Percentiles rank a stretch among this genome's conserved stretches.
phyloP scores from a whole-genome alignment of 2,329 filamentous ascomycete genomes.

The Hypoxylon sp. region DNA sequence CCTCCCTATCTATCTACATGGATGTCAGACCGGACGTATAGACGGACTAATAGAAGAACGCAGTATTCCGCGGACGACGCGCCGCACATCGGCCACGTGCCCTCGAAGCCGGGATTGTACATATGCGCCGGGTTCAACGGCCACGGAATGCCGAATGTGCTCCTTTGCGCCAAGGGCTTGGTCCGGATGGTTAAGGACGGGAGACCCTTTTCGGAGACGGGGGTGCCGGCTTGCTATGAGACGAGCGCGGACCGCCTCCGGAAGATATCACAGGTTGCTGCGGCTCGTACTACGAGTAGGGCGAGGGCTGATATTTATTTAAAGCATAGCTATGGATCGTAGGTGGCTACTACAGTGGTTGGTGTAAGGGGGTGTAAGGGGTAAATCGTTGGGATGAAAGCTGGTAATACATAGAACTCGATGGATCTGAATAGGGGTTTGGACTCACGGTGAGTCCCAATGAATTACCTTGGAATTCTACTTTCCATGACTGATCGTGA shows the following conservation, averaged over 20 bases:
- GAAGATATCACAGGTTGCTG: constrained; percentile 23
- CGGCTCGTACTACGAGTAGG: constrained; percentile 16
- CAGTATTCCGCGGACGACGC: constrained; percentile 46
- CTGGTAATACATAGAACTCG: constrained; percentile 6
- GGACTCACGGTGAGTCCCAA: neutral
- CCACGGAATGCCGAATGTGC: constrained; percentile 50
- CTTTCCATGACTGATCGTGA: neutral
- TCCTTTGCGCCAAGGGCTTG: constrained; percentile 46
- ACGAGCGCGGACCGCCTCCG: constrained; percentile 44
- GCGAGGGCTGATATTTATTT: constrained; percentile 38
- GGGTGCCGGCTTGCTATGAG: constrained; percentile 47
- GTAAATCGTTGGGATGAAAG: neutral
- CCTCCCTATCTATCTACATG: no score
- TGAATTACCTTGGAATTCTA: neutral
- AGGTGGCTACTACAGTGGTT: neutral
- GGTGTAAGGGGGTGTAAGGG: neutral
- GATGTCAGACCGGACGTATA: neutral
- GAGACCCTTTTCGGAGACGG: constrained; percentile 44
- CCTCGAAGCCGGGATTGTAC: constrained; percentile 45
- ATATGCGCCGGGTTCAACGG: constrained; percentile 49
- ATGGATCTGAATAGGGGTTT: constrained; percentile 7
- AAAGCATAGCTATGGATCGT: constrained; percentile 29
- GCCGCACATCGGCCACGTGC: constrained; percentile 48
- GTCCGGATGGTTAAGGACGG: constrained; percentile 45
- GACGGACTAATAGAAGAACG: constrained; percentile 3